phyloP scores from a whole-genome alignment of 306 rosid species.

The Ochetophila trinervis region DNA sequence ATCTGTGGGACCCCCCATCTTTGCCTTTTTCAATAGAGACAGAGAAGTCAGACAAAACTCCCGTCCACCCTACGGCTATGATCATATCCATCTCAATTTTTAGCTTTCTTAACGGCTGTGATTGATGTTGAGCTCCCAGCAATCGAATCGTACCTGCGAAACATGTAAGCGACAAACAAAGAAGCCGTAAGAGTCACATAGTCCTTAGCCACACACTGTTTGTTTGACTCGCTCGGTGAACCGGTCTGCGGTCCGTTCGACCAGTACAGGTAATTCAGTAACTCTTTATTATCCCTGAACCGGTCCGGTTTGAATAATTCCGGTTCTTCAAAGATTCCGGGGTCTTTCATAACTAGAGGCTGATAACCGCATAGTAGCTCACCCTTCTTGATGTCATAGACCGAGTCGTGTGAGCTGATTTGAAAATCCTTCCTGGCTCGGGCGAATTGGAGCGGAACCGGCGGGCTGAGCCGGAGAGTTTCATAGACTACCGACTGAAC shows the following conservation, averaged over 20 bases:
- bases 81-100: slow-evolving; percentile 19
- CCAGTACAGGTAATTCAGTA: slow-evolving; percentile 70
- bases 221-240: slow-evolving; percentile 48
- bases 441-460: slow-evolving; percentile 77
- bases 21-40: neutral
- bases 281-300: slow-evolving; percentile 49
- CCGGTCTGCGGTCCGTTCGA: slow-evolving; percentile 90
- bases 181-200: slow-evolving; percentile 52
- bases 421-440: slow-evolving; percentile 79
- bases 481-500: slow-evolving; percentile 74
- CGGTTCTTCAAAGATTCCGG: slow-evolving; percentile 59
- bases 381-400: slow-evolving; percentile 62
- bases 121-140: slow-evolving; percentile 50
- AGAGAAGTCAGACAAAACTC: neutral
- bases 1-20: neutral
- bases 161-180: slow-evolving; percentile 52
- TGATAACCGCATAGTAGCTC: slow-evolving; percentile 86
- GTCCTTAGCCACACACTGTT: slow-evolving; percentile 86
- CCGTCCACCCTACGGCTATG: neutral
- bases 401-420: slow-evolving; percentile 59
- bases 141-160: slow-evolving; percentile 72
- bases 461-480: slow-evolving; percentile 75
- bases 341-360: slow-evolving; percentile 66
- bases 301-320: slow-evolving; percentile 72
- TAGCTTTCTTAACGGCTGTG: slow-evolving; percentile 52